phyloP scores from a whole-genome alignment of 805 yeast species.

The Saccharomyces mikatae region DNA sequence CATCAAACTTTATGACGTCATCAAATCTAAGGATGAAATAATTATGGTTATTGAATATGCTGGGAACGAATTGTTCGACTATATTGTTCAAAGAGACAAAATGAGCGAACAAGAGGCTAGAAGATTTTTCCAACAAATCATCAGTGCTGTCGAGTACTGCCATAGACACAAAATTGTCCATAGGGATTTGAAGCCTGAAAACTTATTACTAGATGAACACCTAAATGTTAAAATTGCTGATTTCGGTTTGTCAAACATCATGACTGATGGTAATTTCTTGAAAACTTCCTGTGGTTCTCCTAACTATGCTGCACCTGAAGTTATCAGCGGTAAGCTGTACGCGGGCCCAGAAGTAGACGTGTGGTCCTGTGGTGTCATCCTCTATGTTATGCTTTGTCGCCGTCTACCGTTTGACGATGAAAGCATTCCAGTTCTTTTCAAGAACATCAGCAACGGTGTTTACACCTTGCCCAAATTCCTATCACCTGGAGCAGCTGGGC shows the following conservation, averaged over 20 bases:
- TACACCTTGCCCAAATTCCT: conserved; percentile 83
- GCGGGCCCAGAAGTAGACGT: conserved; percentile 99
- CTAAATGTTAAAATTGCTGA: conserved; percentile 93
- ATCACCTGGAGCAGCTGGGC: conserved; percentile 74
- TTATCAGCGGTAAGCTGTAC: conserved; percentile 84
- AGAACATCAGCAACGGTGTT: conserved; percentile 86
- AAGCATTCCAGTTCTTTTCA: conserved; percentile 87
- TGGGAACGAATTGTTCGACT: conserved; percentile 91
- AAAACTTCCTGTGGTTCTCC: conserved; percentile 96
- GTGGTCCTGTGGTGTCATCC: conserved; percentile 94
- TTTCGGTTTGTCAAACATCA: conserved; percentile 87
- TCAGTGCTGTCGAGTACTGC: conserved; percentile 93
- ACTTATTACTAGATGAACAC: conserved; percentile 78
- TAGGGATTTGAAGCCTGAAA: conserved; percentile 94
- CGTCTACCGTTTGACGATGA: conserved; percentile 94
- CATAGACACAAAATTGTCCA: conserved; percentile 95
- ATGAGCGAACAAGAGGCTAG: conserved; percentile 90
- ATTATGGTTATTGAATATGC: conserved; percentile 97
- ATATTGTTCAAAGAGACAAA: conserved; percentile 87
- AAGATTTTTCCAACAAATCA: conserved; percentile 90
- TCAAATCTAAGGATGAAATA: conserved; percentile 89
- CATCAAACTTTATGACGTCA: conserved; percentile 89
- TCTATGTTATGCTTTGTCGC: conserved; percentile 94
- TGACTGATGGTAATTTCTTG: conserved; percentile 95
- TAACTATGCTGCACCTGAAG: conserved; percentile 96